Evolutionary conservation across 2,329 filamentous ascomycete genomes (phyloP).

Genomic region (Colletotrichum tamarilloi): DNA sequence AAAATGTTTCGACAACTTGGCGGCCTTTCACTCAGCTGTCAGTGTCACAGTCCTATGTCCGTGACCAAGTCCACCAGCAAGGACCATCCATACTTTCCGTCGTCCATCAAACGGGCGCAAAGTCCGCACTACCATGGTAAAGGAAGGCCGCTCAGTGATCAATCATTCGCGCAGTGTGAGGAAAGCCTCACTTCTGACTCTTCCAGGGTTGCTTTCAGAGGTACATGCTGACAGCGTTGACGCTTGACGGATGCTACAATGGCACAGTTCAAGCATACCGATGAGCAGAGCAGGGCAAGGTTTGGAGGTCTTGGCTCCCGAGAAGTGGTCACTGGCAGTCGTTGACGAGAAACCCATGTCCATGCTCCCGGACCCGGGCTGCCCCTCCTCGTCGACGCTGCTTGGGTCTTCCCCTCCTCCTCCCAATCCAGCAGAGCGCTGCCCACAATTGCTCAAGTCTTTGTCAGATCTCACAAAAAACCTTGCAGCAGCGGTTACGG

Average conservation of each 20-base stretch:
- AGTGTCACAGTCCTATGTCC: conserved; percentile 3
- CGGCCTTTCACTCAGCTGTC: conserved; percentile 1
- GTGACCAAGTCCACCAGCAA: neutral
- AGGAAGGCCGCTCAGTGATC: neutral
- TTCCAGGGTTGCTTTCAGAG: neutral
- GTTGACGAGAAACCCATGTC: conserved; percentile 29
- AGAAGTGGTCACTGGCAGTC: conserved; percentile 9
- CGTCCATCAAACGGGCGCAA: conserved; percentile 3
- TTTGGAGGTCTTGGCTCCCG: conserved; percentile 11
- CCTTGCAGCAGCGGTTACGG: neutral
- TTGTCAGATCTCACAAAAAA: conserved; percentile 35
- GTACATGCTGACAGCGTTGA: neutral
- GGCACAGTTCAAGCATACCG: neutral
- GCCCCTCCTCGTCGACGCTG: neutral
- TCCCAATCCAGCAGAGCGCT: conserved; percentile 3
- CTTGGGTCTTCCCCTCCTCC: neutral
- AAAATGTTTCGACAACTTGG: neutral
- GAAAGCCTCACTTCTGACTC: conserved; percentile 6
- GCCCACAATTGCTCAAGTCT: conserved; percentile 3
- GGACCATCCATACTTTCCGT: neutral
- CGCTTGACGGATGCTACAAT: neutral
- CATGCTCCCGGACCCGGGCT: conserved; percentile 23
- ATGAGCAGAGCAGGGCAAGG: neutral
- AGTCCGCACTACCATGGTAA: neutral
- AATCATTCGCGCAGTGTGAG: neutral